Base-by-base conservation (phyloP, 768 basidiomycete genomes). In the Psilocybe sp. region DNA sequence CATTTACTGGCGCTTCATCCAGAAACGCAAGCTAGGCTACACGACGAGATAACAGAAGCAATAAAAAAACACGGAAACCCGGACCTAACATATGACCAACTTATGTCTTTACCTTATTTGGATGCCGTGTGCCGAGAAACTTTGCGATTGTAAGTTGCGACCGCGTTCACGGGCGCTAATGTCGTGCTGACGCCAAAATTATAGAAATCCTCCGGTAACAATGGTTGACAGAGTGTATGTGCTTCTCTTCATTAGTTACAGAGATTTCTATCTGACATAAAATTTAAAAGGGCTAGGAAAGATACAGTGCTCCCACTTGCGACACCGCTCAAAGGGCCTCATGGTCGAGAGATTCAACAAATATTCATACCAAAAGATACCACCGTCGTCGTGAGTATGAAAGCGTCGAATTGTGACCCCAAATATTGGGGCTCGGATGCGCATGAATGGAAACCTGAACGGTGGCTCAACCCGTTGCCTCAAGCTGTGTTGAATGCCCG, bases 341-440 rank as follows among this genome's bases (percentile, higher is more conserved):
- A 64, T 31, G 66, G 66, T n/a, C 40, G 56, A 44, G 55, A 57
- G 32, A 56, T 64, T 1, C 47, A 48, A 20, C 66, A 73, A 35
- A 57, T 79, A 1, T 41, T 60, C 0, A 62, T 79, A 11, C 65
- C 69, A 0, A 69, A 70, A 35, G 68, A 68, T 34, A 77, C 76
- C 1, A 52, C 55, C 10, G 38, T 65, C 10, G 54, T 35, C 32
- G 58, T 46, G 44, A 75, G 51, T 48, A 66, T 59, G 40, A 68
- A 46, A 64, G 72, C 35, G 35, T 70, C 67, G 2, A 79, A 79
- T 50, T 60, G 66, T 0, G 69, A 69, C 39, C 64, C 63, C 14
- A 64, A 65, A 11, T 53, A 78, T 14, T 81, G 76, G 77, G 78
- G 78, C 9, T 65, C 69, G 2, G 77, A 80, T 51, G 72, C 73